These are phyloP conservation scores for Phytophthora macrochlamydospora DNA, from an alignment of 352 stramenopile genomes.

Conservation along the genomic window DNA sequence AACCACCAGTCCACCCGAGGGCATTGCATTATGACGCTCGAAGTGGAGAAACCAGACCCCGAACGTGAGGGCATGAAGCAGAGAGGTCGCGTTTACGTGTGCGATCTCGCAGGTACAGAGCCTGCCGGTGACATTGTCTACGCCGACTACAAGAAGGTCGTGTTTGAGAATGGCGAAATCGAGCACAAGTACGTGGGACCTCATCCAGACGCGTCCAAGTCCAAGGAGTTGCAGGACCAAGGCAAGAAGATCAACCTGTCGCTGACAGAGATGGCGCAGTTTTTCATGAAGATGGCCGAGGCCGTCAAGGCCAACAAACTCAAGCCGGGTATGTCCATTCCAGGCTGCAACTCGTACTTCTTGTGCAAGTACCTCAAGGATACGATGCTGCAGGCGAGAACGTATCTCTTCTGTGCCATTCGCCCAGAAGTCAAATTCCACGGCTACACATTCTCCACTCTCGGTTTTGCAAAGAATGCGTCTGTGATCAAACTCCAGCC, in stretches of 20 bases:
- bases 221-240: slow-evolving; percentile 94
- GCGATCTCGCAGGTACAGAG: slow-evolving; percentile 93
- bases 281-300: slow-evolving; percentile 98
- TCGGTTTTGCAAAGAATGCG: slow-evolving; percentile 95
- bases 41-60: slow-evolving; percentile 93
- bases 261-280: slow-evolving; percentile 95
- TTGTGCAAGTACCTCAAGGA: slow-evolving; percentile 97
- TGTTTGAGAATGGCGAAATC: slow-evolving; percentile 91
- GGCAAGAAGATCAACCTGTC: slow-evolving; percentile 97
- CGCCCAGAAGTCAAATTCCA: slow-evolving; percentile 93
- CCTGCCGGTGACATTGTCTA: slow-evolving; percentile 94
- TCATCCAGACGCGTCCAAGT: slow-evolving; percentile 91
- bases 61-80: slow-evolving; percentile 91
- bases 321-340: slow-evolving; percentile 92
- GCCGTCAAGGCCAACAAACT: slow-evolving; percentile 94
- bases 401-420: slow-evolving; percentile 95
- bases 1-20: slow-evolving; percentile 94
- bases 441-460: slow-evolving; percentile 94
- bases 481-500: slow-evolving; percentile 94
- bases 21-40: slow-evolving; percentile 96
- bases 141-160: slow-evolving; percentile 93
- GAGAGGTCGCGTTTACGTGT: slow-evolving; percentile 92
- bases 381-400: slow-evolving; percentile 93
- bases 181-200: slow-evolving; percentile 93
- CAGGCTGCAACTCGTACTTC: slow-evolving; percentile 95